Evolutionary conservation across 805 yeast genomes (phyloP).

Genomic region (Lachancea mirantina): DNA sequence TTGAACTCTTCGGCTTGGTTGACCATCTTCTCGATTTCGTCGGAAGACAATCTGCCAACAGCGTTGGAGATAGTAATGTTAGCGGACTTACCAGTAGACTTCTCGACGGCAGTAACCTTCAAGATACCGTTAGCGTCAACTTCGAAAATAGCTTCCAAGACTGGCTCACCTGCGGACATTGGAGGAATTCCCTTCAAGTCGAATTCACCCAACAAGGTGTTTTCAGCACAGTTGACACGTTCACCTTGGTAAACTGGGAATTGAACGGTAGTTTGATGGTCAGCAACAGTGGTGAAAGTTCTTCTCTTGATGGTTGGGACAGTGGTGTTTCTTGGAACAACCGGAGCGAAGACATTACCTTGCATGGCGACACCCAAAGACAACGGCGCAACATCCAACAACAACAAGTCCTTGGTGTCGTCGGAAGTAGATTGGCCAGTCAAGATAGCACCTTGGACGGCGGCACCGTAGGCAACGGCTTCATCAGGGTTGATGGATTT

Average conservation of each 20-base stretch:
- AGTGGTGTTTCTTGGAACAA: conserved; percentile 98
- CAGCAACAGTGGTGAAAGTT: conserved; percentile 97
- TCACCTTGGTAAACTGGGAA: conserved; percentile 99
- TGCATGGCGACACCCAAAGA: conserved; percentile 99
- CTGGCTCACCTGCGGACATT: conserved; percentile 98
- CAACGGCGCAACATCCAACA: conserved; percentile 96
- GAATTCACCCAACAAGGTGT: conserved; percentile 96
- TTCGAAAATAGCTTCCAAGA: conserved; percentile 96
- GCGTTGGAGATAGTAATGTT: conserved; percentile 99
- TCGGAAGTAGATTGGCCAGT: conserved; percentile 86
- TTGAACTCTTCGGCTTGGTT: conserved; percentile 98
- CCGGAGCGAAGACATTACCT: conserved; percentile 98
- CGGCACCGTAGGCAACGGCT: conserved; percentile 99
- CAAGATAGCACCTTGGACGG: conserved; percentile 98
- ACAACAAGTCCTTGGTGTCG: conserved; percentile 90
- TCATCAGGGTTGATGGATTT: conserved; percentile 98
- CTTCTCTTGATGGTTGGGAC: conserved; percentile 98
- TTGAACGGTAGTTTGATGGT: conserved; percentile 97
- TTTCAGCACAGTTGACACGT: conserved; percentile 97
- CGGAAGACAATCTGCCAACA: conserved; percentile 94
- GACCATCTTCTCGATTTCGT: conserved; percentile 97
- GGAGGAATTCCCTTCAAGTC: conserved; percentile 98
- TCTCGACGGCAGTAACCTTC: conserved; percentile 98
- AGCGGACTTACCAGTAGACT: conserved; percentile 97
- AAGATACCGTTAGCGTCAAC: conserved; percentile 99